Conservation (phyloP, 73 alveolate genomes). For the Halteria grandinella region DNA sequence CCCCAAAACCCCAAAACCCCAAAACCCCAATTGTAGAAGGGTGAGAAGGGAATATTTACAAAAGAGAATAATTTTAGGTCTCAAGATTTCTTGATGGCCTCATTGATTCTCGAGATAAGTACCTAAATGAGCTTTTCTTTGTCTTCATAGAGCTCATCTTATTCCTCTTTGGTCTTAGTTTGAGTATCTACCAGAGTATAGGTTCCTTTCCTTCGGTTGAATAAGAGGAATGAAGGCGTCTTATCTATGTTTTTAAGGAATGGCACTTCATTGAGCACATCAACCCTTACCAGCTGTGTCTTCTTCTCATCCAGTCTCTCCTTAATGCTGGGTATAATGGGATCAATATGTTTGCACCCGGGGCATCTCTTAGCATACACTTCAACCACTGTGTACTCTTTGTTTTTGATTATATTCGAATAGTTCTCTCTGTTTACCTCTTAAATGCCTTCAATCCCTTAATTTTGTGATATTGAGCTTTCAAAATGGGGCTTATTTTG, state of each 20-base stretch:
- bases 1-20: too few species aligned
- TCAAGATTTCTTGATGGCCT: too few species aligned
- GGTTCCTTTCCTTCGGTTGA: neutral
- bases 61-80: too few species aligned
- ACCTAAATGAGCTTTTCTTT: too few species aligned
- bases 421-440: slow-evolving; percentile 41
- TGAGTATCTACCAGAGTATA: neutral
- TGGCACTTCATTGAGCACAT: slow-evolving; percentile 21
- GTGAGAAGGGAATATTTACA: too few species aligned
- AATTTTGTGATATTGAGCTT: too few species aligned
- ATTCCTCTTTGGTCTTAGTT: neutral
- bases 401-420: neutral
- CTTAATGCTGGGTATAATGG: neutral
- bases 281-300: slow-evolving; percentile 7
- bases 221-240: slow-evolving; percentile 28
- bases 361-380: slow-evolving; percentile 16
- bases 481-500: too few species aligned
- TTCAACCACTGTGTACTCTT: slow-evolving; percentile 4
- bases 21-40: too few species aligned
- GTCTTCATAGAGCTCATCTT: neutral
- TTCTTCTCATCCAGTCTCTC: neutral
- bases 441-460: too few species aligned
- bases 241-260: slow-evolving; percentile 35
- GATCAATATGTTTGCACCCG: slow-evolving; percentile 22
- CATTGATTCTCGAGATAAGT: too few species aligned